Evolutionary conservation across 345 rosid species (phyloP), one percentile per base, ranked within the genome.

Genomic region (Abelmoschus esculentus): DNA sequence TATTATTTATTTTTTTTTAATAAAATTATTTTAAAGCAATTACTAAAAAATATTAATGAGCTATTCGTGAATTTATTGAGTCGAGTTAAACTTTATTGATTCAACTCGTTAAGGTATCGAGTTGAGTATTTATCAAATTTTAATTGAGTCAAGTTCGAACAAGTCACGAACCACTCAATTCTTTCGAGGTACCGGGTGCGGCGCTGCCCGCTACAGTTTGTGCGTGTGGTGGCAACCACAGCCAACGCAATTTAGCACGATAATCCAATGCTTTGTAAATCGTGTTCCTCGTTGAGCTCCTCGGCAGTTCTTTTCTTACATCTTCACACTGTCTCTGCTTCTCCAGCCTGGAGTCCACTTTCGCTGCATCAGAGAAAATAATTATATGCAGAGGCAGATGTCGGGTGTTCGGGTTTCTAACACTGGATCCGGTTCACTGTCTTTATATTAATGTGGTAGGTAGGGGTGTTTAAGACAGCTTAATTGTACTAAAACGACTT

Each of bases 301-400:
- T 36, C 56, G 28, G 44, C 44, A 40, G 3, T 9, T 2, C 44
- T 36, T 72, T 9, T 2, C 44, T 36, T 72, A 74, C 80, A 11
- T 38, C 15, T 7, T 47, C 4, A 5, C 9, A 65, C 36, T 22
- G 6, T 7, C 67, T 32, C 13, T 57, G 13, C 38, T 0, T 22
- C 34, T 44, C 79, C 81, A 70, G 70, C 60, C 79, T 78, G 80
- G 74, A 70, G 9, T 60, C 76, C 70, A 62, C 75, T 44, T n/a
- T 5, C 11, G 40, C n/a, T 40, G 22, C 53, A 44, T 6, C 11
- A 13, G 18, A 44, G 36, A 64, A 19, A 44, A 34, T 22, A 44
- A 44, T 22, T 44, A 22, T 64, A 22, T 22, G 10, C 36, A 29
- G 18, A 22, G 42, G 56, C 44, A 40, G 44, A 40, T 40, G 1